Conservation (phyloP, 441 rosid genomes). For the Arabidopsis hybrid region DNA sequence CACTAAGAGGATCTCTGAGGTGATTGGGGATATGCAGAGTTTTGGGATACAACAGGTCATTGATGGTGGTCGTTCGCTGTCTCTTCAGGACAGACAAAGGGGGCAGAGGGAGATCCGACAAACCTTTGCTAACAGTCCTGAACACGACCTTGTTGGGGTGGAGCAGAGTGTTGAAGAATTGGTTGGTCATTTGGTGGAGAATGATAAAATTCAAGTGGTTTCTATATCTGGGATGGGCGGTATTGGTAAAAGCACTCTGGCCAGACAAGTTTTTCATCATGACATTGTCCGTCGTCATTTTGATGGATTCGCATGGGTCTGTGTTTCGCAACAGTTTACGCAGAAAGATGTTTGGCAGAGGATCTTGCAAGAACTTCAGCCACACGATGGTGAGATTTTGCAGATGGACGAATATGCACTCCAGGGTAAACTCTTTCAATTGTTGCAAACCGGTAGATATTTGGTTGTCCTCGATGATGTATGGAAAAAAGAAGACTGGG, state of each 20-base stretch:
- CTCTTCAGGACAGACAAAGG: neutral
- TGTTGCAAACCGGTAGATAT: conserved; percentile 34
- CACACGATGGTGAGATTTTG: conserved; percentile 1
- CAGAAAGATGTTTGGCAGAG: neutral
- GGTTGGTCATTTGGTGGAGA: neutral
- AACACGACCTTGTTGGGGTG: conserved; percentile 39
- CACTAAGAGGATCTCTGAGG: neutral
- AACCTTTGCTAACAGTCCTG: conserved; percentile 19
- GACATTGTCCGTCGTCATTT: neutral
- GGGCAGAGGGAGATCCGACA: conserved; percentile 6
- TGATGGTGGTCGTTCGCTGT: neutral
- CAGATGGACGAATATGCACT: conserved; percentile 17
- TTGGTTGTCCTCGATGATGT: conserved; percentile 41
- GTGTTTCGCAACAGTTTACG: conserved; percentile 11
- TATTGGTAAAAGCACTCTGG: conserved; percentile 44
- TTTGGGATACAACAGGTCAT: neutral
- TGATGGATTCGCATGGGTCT: neutral
- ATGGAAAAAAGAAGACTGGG: conserved; percentile 34
- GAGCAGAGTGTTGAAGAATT: conserved; percentile 27
- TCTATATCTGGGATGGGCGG: conserved; percentile 28
- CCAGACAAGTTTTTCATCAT: conserved; percentile 38
- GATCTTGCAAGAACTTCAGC: conserved; percentile 24
- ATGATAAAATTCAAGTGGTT: neutral
- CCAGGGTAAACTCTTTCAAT: conserved; percentile 14
- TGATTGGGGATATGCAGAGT: neutral